Percentiles rank a stretch among this genome's conserved stretches.
These are phyloP conservation scores for Apiospora malaysiana DNA, from an alignment of 2,329 filamentous ascomycete species.

Conservation along the genomic window DNA sequence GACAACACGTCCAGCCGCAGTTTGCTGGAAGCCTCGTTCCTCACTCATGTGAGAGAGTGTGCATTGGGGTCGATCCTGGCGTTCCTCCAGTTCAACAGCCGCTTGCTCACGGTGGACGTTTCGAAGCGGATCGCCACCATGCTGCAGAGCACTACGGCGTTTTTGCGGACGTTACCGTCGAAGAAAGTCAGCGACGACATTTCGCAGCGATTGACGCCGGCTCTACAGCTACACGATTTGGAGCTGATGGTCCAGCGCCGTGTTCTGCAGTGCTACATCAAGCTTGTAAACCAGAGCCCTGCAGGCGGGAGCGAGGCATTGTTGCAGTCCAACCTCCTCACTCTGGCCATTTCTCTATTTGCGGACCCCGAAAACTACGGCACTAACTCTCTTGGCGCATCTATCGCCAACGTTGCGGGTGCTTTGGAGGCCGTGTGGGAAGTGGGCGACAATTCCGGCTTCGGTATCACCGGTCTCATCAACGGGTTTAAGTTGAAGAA, in stretches of 20 bases:
- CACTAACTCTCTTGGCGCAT: conserved; percentile 83
- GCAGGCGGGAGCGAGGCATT: conserved; percentile 84
- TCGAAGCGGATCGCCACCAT: conserved; percentile 91
- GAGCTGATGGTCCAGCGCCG: conserved; percentile 92
- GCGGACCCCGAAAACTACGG: conserved; percentile 90
- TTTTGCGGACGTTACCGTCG: conserved; percentile 81
- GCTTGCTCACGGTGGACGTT: conserved; percentile 89
- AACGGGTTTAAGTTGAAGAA: conserved; percentile 75
- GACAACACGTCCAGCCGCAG: conserved; percentile 87
- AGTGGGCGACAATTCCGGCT: conserved; percentile 90
- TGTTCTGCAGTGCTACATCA: conserved; percentile 93
- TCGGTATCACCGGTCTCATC: conserved; percentile 88
- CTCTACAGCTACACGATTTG: conserved; percentile 86
- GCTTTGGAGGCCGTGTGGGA: conserved; percentile 97
- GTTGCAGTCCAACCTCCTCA: conserved; percentile 88
- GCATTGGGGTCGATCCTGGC: conserved; percentile 89
- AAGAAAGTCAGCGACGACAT: conserved; percentile 90
- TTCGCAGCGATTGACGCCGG: conserved; percentile 80
- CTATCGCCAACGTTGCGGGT: conserved; percentile 88
- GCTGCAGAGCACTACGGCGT: conserved; percentile 92
- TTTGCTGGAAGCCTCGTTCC: conserved; percentile 86
- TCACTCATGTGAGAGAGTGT: conserved; percentile 94
- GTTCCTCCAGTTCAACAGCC: conserved; percentile 92
- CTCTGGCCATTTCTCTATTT: conserved; percentile 87
- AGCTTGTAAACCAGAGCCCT: conserved; percentile 87